Evolutionary conservation across 2,329 filamentous ascomycete genomes (phyloP), one percentile per base, ranked within the genome.

Genomic region (Monosporascus sp.): DNA sequence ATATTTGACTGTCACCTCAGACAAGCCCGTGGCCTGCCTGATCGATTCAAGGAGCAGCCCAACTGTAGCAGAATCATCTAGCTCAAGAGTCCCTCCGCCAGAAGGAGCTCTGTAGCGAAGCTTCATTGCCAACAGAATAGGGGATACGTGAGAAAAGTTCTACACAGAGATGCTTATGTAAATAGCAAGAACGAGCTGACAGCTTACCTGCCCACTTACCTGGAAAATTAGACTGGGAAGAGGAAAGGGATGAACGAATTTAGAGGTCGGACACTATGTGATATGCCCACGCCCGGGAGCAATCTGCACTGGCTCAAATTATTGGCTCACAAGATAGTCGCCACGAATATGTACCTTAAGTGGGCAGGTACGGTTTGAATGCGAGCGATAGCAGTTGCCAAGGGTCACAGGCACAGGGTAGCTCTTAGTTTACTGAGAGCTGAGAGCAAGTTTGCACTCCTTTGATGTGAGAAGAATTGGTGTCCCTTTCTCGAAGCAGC

Each of bases 1-100:
- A 71, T 87, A 90, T 75, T 94, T 96, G 57, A 96, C 75, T 44
- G 88, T 82, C 65, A 93, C 91, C 16, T 77, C 75, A 7, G 76
- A 64, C 17, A 93, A 76, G 5, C 81, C 81, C 2, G 88, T 89
- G 63, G 83, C 81, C 49, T 80, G 72, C 50, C 77, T 78, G 63
- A 92, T 84, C 49, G 81, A 75, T 4, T 77, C 67, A 47, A 86
- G 74, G 1, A 92, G 76, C 51, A 85, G 77, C 48, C 73, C 73
- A 46, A 90, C 78, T 3, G 83, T 87, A 50, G 89, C 86, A 56
- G 81, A 74, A 52, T 91, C 85, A 37, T 84, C 75, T 27, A 96
- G 74, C 17, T 82, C 82, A 50, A 96, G 73, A 3, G 84, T 86
- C 37, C 86, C 85, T 47, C 85, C 83, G 58, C 91, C 91, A 44